These are phyloP conservation scores for Sclerotinia subarctica DNA, from an alignment of 2,329 filamentous ascomycete species.

Conservation along the genomic window DNA sequence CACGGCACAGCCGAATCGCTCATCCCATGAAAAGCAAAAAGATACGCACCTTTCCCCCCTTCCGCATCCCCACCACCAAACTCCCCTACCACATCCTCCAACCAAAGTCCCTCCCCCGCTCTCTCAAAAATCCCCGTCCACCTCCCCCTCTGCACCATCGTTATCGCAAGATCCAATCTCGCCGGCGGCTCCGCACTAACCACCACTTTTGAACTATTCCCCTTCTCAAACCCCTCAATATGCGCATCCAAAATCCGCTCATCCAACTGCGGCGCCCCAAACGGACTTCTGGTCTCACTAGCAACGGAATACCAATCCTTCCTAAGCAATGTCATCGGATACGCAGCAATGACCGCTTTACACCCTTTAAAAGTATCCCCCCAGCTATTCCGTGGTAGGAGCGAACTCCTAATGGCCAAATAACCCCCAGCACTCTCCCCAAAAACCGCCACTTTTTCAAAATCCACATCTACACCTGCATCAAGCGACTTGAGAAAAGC, in stretches of 20 bases:
- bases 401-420: neutral
- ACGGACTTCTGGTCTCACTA: neutral
- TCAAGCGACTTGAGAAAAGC: constrained; percentile 2
- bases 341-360: neutral
- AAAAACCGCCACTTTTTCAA: constrained; percentile 12
- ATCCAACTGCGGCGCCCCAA: neutral
- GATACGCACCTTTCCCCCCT: neutral
- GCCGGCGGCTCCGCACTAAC: neutral
- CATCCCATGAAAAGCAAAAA: constrained; percentile 3
- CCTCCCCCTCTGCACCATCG: constrained; percentile 10
- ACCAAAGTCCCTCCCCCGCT: neutral
- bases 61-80: no score
- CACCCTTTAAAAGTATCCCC: neutral
- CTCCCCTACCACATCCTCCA: constrained; percentile 1
- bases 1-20: constrained; percentile 1
- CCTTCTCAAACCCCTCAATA: neutral
- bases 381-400: neutral
- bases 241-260: neutral
- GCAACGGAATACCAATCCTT: neutral
- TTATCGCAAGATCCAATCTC: neutral
- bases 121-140: neutral
- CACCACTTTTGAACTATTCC: neutral
- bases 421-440: constrained; percentile 25
- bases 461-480: constrained; percentile 3
- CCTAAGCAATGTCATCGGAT: neutral